Evolutionary conservation across 2,329 filamentous ascomycete genomes (phyloP).

Genomic region (Aspergillus fumigatiaffinis): DNA sequence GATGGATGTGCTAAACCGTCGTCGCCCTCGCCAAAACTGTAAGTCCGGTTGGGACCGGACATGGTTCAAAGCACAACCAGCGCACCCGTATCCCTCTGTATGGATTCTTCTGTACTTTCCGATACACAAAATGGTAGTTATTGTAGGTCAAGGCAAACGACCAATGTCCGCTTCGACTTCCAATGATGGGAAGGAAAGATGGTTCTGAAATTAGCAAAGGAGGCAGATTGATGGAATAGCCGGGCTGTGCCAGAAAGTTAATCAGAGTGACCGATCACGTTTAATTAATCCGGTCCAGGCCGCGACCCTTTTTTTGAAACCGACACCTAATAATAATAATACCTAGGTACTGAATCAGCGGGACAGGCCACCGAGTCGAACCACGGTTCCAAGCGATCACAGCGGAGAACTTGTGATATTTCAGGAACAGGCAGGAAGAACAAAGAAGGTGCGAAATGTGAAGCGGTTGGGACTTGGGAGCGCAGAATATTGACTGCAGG

Average conservation of each 20-base stretch:
- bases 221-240: neutral
- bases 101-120: neutral
- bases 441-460: neutral
- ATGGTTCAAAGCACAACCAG: slow-evolving; percentile 5
- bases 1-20: slow-evolving; percentile 4
- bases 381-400: slow-evolving; percentile 7
- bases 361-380: slow-evolving; percentile 1
- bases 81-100: neutral
- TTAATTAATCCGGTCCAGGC: neutral
- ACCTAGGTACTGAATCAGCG: neutral
- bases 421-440: neutral
- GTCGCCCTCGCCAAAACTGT: slow-evolving; percentile 20
- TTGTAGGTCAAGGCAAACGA: neutral
- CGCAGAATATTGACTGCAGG: neutral
- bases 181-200: neutral
- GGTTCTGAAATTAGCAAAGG: neutral
- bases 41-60: slow-evolving; percentile 18
- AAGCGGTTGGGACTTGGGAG: neutral
- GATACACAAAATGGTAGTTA: neutral
- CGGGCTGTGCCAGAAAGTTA: neutral
- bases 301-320: neutral
- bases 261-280: neutral
- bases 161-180: neutral
- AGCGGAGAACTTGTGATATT: neutral
- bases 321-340: neutral